Conservation (phyloP, 495 filamentous ascomycete species). For the Penicillium diatomitis region DNA sequence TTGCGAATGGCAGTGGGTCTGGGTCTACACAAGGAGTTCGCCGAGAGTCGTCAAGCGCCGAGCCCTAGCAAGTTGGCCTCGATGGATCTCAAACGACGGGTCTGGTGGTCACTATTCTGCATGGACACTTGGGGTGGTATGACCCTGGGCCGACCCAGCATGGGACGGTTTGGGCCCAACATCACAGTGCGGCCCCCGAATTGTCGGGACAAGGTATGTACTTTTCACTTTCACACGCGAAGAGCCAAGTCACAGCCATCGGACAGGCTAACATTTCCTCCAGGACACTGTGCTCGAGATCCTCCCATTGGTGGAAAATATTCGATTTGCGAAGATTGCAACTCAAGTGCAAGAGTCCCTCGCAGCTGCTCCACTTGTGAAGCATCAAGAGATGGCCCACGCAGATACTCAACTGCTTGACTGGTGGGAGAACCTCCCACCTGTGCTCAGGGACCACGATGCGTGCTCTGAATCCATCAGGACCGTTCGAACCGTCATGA, state of each 20-base stretch:
- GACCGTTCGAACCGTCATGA: conserved; percentile 65
- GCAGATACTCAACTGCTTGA: conserved; percentile 59
- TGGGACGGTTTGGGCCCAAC: conserved; percentile 64
- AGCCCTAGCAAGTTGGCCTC: conserved; percentile 23
- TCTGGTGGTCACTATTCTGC: conserved; percentile 77
- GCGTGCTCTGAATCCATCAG: conserved; percentile 62
- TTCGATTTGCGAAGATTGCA: conserved; percentile 71
- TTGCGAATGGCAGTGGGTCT: conserved; percentile 61
- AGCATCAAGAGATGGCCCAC: conserved; percentile 52
- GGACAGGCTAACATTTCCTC: neutral
- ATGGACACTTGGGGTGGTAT: conserved; percentile 72
- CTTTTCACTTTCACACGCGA: neutral
- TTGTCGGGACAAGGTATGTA: conserved; percentile 44
- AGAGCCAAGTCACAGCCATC: neutral
- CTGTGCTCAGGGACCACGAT: conserved; percentile 58
- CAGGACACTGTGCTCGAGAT: conserved; percentile 46
- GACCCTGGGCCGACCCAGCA: conserved; percentile 67
- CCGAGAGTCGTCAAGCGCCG: conserved; percentile 29
- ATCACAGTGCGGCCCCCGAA: conserved; percentile 66
- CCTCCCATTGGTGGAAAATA: conserved; percentile 65
- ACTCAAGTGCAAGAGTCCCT: conserved; percentile 70
- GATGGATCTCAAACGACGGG: conserved; percentile 54
- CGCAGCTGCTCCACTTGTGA: conserved; percentile 57
- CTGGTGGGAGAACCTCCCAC: conserved; percentile 64
- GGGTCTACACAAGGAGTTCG: conserved; percentile 66